Conservation (phyloP, 352 stramenopile species). For the Blastocystis sp. region DNA sequence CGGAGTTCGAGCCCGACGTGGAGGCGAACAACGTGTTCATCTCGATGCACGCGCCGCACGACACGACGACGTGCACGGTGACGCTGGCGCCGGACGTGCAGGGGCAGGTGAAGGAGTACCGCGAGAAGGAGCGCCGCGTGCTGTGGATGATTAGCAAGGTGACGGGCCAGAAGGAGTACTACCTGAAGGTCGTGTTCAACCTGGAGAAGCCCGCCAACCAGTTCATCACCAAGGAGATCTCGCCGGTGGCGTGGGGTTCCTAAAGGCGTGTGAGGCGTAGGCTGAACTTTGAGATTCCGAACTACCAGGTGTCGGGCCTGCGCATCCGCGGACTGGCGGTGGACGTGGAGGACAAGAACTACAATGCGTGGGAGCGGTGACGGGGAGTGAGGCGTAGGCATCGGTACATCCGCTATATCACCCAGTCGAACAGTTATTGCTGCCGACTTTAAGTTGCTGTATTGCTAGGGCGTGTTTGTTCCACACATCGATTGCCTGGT, state of each 20-base stretch:
- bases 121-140: constrained; percentile 88
- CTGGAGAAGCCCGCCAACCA: constrained; percentile 71
- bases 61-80: constrained; percentile 21
- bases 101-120: constrained; percentile 87
- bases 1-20: constrained; percentile 73
- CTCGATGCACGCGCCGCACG: constrained; percentile 61
- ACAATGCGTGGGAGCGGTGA: too few relatives aligned
- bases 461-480: constrained; percentile 31
- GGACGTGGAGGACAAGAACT: too few relatives aligned
- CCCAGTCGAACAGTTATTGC: constrained; percentile 93
- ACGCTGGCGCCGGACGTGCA: constrained; percentile 72
- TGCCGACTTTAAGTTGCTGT: constrained; percentile 84
- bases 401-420: constrained; percentile 97
- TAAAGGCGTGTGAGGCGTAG: neutral
- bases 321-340: constrained; percentile 53
- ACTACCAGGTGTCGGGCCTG: constrained; percentile 97
- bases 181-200: constrained; percentile 71
- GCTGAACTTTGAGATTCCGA: constrained; percentile 98
- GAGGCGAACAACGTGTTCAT: constrained; percentile 70
- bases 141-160: constrained; percentile 94
- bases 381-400: too few relatives aligned
- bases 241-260: neutral
- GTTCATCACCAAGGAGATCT: constrained; percentile 55
- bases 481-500: neutral
- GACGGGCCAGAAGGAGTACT: neutral